A percentile compares a stretch with the other conserved stretches of the same genome.
phyloP scores from a whole-genome alignment of 2,329 filamentous ascomycete species.

The Colletotrichum brevisporum region DNA sequence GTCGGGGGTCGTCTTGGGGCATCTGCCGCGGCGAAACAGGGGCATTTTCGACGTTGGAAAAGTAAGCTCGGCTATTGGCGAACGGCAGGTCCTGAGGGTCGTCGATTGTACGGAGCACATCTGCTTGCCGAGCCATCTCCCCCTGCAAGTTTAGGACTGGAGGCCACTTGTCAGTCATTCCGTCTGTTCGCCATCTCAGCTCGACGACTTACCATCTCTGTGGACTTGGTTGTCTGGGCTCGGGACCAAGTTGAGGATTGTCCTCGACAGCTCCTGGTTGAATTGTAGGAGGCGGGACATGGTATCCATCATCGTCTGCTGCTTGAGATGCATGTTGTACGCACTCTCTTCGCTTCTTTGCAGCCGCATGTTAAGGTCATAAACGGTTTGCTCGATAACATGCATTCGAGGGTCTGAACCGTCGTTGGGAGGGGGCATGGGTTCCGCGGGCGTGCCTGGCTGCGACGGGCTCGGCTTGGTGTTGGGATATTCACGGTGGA shows the following conservation, averaged over 20 bases:
- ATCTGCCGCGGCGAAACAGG: slow-evolving; percentile 91
- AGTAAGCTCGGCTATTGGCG: slow-evolving; percentile 76
- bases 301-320: slow-evolving; percentile 85
- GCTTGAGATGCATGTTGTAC: slow-evolving; percentile 83
- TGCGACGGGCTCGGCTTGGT: slow-evolving; percentile 83
- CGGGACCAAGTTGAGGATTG: slow-evolving; percentile 80
- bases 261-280: slow-evolving; percentile 86
- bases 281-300: slow-evolving; percentile 80
- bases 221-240: slow-evolving; percentile 83
- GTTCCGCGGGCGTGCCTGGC: slow-evolving; percentile 86
- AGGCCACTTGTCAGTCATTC: slow-evolving; percentile 13
- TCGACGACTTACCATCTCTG: slow-evolving; percentile 79
- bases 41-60: slow-evolving; percentile 77
- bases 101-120: slow-evolving; percentile 69
- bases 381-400: slow-evolving; percentile 84
- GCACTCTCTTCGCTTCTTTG: slow-evolving; percentile 88
- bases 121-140: slow-evolving; percentile 73
- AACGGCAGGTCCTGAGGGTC: slow-evolving; percentile 78
- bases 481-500: slow-evolving; percentile 89
- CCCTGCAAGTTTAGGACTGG: slow-evolving; percentile 69
- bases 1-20: slow-evolving; percentile 85
- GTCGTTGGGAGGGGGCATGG: slow-evolving; percentile 77
- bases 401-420: slow-evolving; percentile 81
- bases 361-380: slow-evolving; percentile 82
- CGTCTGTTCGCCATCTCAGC: neutral